These are phyloP conservation scores for Corrigiola litoralis DNA, from an alignment of 179 eudicot genomes.

Conservation along the genomic window DNA sequence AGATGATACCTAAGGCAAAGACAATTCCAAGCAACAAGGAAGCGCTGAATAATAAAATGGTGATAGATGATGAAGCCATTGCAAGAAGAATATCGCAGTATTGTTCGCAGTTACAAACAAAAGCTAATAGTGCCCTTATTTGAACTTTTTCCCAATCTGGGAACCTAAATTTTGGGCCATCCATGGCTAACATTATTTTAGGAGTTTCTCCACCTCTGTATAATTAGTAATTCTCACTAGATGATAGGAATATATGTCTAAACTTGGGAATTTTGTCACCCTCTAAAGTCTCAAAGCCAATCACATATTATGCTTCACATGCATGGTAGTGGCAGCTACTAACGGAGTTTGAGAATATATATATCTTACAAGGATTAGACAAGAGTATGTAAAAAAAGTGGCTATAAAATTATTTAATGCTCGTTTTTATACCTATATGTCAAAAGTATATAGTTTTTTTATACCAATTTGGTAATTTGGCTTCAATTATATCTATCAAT, in stretches of 20 bases:
- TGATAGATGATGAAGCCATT: slow-evolving; percentile 14
- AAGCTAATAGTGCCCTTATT: background rate
- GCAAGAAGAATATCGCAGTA: background rate
- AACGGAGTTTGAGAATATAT: too few relatives aligned
- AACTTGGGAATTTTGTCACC: background rate
- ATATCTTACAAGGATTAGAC: too few relatives aligned
- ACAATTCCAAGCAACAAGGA: background rate
- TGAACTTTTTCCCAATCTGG: background rate
- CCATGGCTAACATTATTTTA: background rate
- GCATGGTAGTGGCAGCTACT: too few relatives aligned
- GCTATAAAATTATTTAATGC: too few relatives aligned
- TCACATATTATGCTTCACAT: too few relatives aligned
- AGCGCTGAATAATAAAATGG: slow-evolving; percentile 1
- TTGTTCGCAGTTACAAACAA: background rate
- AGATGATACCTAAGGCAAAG: slow-evolving; percentile 2
- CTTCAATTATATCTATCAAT: too few relatives aligned
- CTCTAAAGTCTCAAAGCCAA: background rate
- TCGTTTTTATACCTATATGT: too few relatives aligned
- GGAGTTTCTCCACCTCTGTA: background rate
- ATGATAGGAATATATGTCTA: background rate
- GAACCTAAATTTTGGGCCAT: background rate
- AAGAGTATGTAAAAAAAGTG: too few relatives aligned
- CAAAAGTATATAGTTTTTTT: too few relatives aligned
- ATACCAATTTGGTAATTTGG: too few relatives aligned
- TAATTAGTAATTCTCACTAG: background rate